Base-by-base conservation (phyloP, 805 yeast species). In the Metschnikowia amazonensis region DNA sequence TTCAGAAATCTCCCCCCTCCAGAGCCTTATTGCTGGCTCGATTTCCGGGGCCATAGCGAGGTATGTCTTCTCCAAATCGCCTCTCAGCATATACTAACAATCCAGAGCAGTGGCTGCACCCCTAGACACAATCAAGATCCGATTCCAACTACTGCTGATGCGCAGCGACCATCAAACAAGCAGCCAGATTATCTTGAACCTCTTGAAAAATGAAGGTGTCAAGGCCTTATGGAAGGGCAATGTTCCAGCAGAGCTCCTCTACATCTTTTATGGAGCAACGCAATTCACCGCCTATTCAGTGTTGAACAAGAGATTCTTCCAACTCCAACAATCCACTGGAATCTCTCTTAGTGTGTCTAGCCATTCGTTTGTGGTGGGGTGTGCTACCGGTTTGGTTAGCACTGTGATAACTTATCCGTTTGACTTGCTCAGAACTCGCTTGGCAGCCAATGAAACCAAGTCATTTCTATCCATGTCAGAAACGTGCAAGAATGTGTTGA, bases 221-320 rank as follows among this genome's bases (percentile, higher is more conserved):
- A 49, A 63, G 11, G 92, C 89, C 0, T 70, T 92, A n/a, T 94
- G 98, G 98, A 90, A 89, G 62, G 99, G 99, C 0, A 94, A 94
- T 60, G 75, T 88, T 0, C 96, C 99, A 0, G 99, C 98, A 0
- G 89, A 89, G 51, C 63, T 81, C 31, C 78, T 94, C 81, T 94
- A 94, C 58, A 69, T 92, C 11, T 53, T 86, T 9, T 94, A 92
- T 57, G 97, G 98, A 10, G 87, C 87, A 0, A 67, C 79, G 0
- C 98, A 94, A 62, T 94, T 94, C 65, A 72, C 92, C 1, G 67
- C 86, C 1, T 87, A 84, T 57, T 72, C 89, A 1, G 60, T 72
- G 0, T 64, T 79, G 27, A 86, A 83, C 60, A 62, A 59, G 5
- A 41, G 63, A 17, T 57, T 83, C n/a, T 56, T 67, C 1, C 49